A percentile compares a stretch with the other conserved stretches of the same genome.
phyloP scores from a whole-genome alignment of 345 rosid species.

The Citrus mangshanensis region DNA sequence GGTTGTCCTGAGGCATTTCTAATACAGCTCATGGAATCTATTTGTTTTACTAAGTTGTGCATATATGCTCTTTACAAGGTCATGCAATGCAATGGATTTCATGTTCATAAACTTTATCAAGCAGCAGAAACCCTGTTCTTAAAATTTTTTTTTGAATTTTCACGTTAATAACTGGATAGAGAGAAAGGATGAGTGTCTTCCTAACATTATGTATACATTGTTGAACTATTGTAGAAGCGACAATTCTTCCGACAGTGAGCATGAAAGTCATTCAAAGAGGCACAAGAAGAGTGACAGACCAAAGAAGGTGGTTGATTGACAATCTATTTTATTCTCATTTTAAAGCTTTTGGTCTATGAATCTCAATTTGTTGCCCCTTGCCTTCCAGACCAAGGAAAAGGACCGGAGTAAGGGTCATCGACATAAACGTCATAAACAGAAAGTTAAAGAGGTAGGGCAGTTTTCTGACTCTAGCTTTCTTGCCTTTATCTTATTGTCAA shows the following conservation, averaged over 20 bases:
- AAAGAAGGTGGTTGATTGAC: slow-evolving; percentile 60
- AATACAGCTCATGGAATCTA: background rate
- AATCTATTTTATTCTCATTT: slow-evolving; percentile 1
- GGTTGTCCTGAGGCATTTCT: background rate
- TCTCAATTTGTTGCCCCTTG: slow-evolving; percentile 12
- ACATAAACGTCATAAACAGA: slow-evolving; percentile 68
- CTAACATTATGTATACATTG: slow-evolving; percentile 2
- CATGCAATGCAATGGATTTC: background rate
- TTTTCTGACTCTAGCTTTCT: slow-evolving; percentile 15
- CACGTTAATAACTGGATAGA: background rate
- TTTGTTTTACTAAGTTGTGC: background rate
- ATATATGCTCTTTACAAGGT: background rate
- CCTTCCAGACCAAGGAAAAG: slow-evolving; percentile 61
- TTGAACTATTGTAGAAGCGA: slow-evolving; percentile 31
- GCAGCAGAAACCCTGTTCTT: background rate
- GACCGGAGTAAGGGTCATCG: slow-evolving; percentile 66
- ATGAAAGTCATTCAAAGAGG: slow-evolving; percentile 54
- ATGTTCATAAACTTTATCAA: background rate
- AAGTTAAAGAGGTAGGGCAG: slow-evolving; percentile 68
- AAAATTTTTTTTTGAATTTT: background rate
- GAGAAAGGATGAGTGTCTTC: slow-evolving; percentile 1
- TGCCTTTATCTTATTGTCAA: background rate
- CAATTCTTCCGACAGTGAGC: slow-evolving; percentile 61
- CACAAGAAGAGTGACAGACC: slow-evolving; percentile 65
- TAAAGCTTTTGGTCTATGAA: background rate